Evolutionary conservation across 1,284 basidiomycete genomes (phyloP).

Genomic region (Prillingera fragicola): DNA sequence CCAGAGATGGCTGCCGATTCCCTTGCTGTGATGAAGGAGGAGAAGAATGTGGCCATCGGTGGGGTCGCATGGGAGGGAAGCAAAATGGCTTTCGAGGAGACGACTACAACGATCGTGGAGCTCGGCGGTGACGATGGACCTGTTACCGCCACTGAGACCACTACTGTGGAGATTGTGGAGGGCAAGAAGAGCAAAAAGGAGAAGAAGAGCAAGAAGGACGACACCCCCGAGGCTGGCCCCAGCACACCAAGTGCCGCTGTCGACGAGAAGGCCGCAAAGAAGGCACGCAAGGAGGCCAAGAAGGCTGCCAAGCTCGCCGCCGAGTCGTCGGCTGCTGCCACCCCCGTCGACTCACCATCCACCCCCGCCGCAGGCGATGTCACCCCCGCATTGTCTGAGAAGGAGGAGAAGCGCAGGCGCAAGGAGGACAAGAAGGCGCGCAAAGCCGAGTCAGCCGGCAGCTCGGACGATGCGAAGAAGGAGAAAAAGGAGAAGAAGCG

Average conservation of each 20-base stretch:
- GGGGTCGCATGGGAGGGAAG: constrained; percentile 38
- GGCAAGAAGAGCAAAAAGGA: constrained; percentile 5
- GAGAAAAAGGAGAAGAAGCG: constrained; percentile 5
- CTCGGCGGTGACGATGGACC: constrained; percentile 16
- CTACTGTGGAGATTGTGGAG: constrained; percentile 4
- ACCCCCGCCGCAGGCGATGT: background rate
- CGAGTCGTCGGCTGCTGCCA: constrained; percentile 11
- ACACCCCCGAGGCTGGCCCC: background rate
- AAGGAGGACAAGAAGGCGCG: constrained; percentile 9
- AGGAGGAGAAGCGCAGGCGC: constrained; percentile 8
- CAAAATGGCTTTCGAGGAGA: constrained; percentile 33
- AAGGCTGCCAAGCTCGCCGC: constrained; percentile 16
- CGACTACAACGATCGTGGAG: constrained; percentile 2
- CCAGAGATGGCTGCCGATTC: constrained; percentile 23
- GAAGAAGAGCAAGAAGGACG: constrained; percentile 2
- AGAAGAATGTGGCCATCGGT: constrained; percentile 24
- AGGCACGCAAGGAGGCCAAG: constrained; percentile 7
- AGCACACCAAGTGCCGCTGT: background rate
- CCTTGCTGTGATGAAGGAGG: constrained; percentile 25
- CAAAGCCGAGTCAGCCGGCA: background rate
- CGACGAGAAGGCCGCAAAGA: constrained; percentile 6
- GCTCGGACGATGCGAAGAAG: background rate
- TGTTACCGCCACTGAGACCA: constrained; percentile 1
- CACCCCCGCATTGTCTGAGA: background rate
- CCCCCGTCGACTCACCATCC: background rate